phyloP scores from a whole-genome alignment of 192 early-diverging fungal species.

The Chytriomyces confervae region DNA sequence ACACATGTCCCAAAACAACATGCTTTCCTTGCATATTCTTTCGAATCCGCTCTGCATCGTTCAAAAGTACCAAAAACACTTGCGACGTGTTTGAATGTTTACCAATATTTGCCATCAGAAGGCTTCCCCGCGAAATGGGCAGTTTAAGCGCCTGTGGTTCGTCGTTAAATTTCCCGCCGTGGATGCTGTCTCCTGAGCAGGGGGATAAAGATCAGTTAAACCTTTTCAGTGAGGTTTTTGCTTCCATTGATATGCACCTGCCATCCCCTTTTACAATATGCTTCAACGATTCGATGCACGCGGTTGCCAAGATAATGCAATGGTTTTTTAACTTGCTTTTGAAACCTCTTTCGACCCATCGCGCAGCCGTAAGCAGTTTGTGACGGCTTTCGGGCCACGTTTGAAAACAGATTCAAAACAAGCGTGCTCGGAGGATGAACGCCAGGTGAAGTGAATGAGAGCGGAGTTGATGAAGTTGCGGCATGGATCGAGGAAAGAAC shows the following conservation, averaged over 20 bases:
- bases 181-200: conserved; percentile 74
- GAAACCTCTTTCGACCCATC: conserved; percentile 76
- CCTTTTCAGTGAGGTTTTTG: too few species aligned
- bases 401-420: conserved; percentile 64
- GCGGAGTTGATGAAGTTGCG: background rate
- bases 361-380: conserved; percentile 77
- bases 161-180: conserved; percentile 81
- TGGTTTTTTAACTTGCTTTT: conserved; percentile 69
- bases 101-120: conserved; percentile 89
- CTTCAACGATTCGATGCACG: conserved; percentile 70
- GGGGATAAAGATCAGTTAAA: background rate
- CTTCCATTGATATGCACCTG: background rate
- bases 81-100: conserved; percentile 76
- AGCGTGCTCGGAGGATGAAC: conserved; percentile 68
- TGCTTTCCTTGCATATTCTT: conserved; percentile 61
- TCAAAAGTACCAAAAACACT: conserved; percentile 81
- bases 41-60: conserved; percentile 19
- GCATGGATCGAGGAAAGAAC: background rate
- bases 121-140: conserved; percentile 61
- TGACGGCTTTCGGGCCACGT: conserved; percentile 74
- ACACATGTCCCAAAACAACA: conserved; percentile 65
- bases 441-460: conserved; percentile 17
- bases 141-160: conserved; percentile 53
- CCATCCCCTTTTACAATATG: conserved; percentile 61
- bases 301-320: conserved; percentile 78